Evolutionary conservation across 495 filamentous ascomycete species (phyloP).

Genomic region (Talaromyces borbonicus): DNA sequence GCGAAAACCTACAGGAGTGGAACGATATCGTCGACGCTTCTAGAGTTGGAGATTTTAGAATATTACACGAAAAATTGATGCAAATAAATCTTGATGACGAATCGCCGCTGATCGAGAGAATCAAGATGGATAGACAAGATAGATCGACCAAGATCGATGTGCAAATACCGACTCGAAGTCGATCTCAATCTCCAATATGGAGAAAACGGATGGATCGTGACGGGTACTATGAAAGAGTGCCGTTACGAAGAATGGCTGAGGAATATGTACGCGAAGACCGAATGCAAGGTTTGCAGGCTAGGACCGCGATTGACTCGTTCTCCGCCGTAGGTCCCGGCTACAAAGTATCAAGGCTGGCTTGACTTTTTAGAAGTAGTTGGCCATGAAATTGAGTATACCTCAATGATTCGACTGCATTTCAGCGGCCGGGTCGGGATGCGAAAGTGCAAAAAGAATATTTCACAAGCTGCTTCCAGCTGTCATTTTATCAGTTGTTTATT

Average conservation of each 20-base stretch:
- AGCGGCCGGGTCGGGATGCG: no score
- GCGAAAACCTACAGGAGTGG: neutral
- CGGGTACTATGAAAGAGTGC: neutral
- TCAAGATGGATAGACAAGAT: neutral
- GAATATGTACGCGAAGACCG: neutral
- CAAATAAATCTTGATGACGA: neutral
- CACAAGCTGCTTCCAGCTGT: no score
- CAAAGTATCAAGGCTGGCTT: slow-evolving; percentile 5
- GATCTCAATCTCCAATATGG: neutral
- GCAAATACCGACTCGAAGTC: neutral
- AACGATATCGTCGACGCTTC: neutral
- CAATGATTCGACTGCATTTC: no score
- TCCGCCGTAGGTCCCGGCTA: slow-evolving; percentile 2
- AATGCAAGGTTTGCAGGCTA: neutral
- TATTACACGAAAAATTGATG: slow-evolving; percentile 1
- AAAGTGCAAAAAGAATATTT: no score
- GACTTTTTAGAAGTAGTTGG: no score
- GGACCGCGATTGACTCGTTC: neutral
- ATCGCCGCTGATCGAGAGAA: neutral
- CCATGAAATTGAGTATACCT: no score
- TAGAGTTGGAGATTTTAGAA: neutral
- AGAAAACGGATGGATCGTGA: neutral
- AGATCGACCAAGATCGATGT: neutral
- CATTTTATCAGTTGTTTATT: no score
- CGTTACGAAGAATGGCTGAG: neutral